Percentiles rank a stretch among this genome's conserved stretches.
Evolutionary conservation across 2,329 filamentous ascomycete species (phyloP).

Genomic region (Sporothrix brunneoviolacea): DNA sequence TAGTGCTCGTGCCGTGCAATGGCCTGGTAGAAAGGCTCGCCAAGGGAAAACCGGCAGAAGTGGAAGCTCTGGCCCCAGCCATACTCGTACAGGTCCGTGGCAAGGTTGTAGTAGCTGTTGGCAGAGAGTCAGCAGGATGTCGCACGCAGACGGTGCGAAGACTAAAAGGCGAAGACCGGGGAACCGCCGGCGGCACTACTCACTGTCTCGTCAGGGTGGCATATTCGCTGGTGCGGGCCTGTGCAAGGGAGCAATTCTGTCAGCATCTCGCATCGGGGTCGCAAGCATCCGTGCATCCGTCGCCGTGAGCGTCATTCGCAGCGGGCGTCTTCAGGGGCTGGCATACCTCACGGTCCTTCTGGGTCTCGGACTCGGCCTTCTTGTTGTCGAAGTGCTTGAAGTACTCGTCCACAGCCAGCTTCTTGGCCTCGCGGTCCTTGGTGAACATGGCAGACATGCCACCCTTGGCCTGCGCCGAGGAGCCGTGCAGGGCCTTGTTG

Average conservation of each 20-base stretch:
- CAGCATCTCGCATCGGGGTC: background rate
- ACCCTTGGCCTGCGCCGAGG: slow-evolving; percentile 60
- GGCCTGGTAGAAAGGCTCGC: slow-evolving; percentile 82
- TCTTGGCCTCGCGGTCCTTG: slow-evolving; percentile 59
- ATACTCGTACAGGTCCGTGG: slow-evolving; percentile 94
- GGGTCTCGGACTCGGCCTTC: slow-evolving; percentile 67
- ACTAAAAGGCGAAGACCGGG: background rate
- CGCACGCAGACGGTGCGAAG: too few species aligned
- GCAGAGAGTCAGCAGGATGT: background rate
- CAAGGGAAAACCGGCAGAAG: slow-evolving; percentile 86
- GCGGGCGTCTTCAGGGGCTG: background rate
- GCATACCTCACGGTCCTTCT: slow-evolving; percentile 69
- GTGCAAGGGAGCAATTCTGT: background rate
- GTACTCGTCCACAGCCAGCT: slow-evolving; percentile 68
- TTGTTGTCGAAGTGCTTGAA: slow-evolving; percentile 87
- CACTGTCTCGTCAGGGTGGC: slow-evolving; percentile 89
- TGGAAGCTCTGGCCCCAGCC: slow-evolving; percentile 97
- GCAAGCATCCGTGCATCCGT: background rate
- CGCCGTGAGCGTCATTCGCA: too few species aligned
- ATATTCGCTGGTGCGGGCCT: slow-evolving; percentile 81
- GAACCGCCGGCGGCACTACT: background rate
- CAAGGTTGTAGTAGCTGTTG: slow-evolving; percentile 71
- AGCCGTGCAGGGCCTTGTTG: slow-evolving; percentile 79
- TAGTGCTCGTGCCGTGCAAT: slow-evolving; percentile 98
- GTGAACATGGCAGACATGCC: slow-evolving; percentile 77